These are phyloP conservation scores for Amanita rubescens DNA, from an alignment of 768 basidiomycete species.

Conservation along the genomic window DNA sequence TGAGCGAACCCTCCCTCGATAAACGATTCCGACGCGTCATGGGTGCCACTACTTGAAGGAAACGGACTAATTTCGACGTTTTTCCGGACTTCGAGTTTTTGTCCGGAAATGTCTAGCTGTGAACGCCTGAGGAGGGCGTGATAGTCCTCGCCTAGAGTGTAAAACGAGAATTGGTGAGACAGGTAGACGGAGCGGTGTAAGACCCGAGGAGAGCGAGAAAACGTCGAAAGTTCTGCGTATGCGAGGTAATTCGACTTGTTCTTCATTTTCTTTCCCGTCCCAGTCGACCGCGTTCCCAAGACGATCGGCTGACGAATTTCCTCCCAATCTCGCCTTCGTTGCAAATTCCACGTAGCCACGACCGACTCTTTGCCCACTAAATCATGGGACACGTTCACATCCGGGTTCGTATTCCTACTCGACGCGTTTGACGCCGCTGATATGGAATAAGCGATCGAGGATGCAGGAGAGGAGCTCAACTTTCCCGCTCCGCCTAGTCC, in stretches of 20 bases:
- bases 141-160: conserved; percentile 68
- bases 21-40: conserved; percentile 49
- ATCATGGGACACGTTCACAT: conserved; percentile 22
- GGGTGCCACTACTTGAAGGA: conserved; percentile 23
- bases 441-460: neutral
- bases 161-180: conserved; percentile 80
- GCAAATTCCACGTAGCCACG: conserved; percentile 63
- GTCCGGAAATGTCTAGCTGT: conserved; percentile 48
- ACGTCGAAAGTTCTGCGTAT: conserved; percentile 78
- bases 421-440: conserved; percentile 6
- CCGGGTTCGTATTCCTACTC: conserved; percentile 9
- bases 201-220: conserved; percentile 46
- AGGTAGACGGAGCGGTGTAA: conserved; percentile 77
- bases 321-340: conserved; percentile 41
- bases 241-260: conserved; percentile 51
- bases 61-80: conserved; percentile 64
- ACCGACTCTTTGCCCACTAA: conserved; percentile 28
- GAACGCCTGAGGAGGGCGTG: conserved; percentile 66
- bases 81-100: conserved; percentile 62
- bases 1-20: conserved; percentile 40
- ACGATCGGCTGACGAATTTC: conserved; percentile 37
- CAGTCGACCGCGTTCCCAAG: neutral
- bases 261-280: neutral
- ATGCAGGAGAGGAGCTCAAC: conserved; percentile 16
- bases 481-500: conserved; percentile 38